Conservation (phyloP, 2,329 filamentous ascomycete species). For the Phoma sp. region DNA sequence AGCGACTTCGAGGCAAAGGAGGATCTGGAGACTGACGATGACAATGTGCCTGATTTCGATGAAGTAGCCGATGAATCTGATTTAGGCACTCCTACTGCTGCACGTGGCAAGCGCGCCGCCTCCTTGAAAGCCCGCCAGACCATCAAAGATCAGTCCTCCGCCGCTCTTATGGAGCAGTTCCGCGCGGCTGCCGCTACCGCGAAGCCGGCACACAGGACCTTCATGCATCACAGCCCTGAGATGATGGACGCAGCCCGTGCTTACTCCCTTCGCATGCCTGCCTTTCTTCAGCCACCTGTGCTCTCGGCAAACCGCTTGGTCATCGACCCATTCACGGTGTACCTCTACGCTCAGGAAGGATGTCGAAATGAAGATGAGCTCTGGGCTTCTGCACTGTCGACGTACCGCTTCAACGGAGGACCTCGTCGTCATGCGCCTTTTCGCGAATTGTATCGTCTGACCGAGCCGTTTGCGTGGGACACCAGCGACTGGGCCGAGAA, state of each 20-base stretch:
- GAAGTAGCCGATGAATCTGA: slow-evolving; percentile 7
- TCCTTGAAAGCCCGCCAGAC: slow-evolving; percentile 19
- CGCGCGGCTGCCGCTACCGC: not conserved
- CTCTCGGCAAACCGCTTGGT: slow-evolving; percentile 27
- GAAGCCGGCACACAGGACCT: not conserved
- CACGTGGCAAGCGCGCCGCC: slow-evolving; percentile 14
- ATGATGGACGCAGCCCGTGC: slow-evolving; percentile 13
- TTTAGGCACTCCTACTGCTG: not conserved
- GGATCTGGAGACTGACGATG: slow-evolving; percentile 20
- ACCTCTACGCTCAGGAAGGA: slow-evolving; percentile 25
- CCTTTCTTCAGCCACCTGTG: slow-evolving; percentile 22
- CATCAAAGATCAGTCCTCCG: slow-evolving; percentile 15
- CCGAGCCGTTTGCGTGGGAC: slow-evolving; percentile 23
- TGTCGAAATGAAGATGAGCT: slow-evolving; percentile 6
- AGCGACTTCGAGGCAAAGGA: slow-evolving; percentile 26
- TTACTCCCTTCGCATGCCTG: slow-evolving; percentile 15
- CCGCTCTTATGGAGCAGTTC: slow-evolving; percentile 6
- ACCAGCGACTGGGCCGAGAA: slow-evolving; percentile 42
- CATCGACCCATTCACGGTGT: slow-evolving; percentile 26
- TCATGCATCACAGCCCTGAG: not conserved
- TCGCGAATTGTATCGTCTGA: slow-evolving; percentile 38
- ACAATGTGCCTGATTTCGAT: slow-evolving; percentile 1
- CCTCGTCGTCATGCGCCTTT: slow-evolving; percentile 13
- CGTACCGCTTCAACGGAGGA: slow-evolving; percentile 14
- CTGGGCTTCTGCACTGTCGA: slow-evolving; percentile 6